phyloP scores from a whole-genome alignment of 257 asterid genomes.

The Thymus mandschuricus region DNA sequence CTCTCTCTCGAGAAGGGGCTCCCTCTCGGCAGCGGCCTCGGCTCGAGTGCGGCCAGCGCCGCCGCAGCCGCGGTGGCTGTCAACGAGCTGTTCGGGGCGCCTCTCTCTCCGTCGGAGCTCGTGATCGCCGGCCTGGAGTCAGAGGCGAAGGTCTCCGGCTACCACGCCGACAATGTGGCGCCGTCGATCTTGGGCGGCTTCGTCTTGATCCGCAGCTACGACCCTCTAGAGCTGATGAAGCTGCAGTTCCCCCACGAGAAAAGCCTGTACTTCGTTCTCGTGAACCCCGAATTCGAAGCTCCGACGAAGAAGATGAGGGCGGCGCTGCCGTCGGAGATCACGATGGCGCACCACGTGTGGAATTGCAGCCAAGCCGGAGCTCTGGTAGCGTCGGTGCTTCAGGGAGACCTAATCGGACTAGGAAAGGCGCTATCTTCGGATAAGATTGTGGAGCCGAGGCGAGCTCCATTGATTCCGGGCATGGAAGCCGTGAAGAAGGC shows the following conservation, averaged over 20 bases:
- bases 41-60: constrained; percentile 90
- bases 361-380: constrained; percentile 89
- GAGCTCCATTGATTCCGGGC: constrained; percentile 85
- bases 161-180: constrained; percentile 87
- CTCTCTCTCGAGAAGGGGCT: constrained; percentile 90
- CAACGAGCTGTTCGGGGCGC: constrained; percentile 71
- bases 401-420: constrained; percentile 62
- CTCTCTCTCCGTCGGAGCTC: constrained; percentile 49
- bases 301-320: constrained; percentile 94
- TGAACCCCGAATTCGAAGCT: constrained; percentile 83
- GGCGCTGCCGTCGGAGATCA: constrained; percentile 65
- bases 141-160: constrained; percentile 86
- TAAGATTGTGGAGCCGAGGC: constrained; percentile 82
- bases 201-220: constrained; percentile 74
- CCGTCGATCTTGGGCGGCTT: constrained; percentile 85
- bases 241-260: constrained; percentile 61
- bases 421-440: constrained; percentile 84
- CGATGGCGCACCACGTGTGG: constrained; percentile 83
- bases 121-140: constrained; percentile 83
- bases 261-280: constrained; percentile 61
- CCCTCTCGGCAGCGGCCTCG: constrained; percentile 89
- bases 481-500: constrained; percentile 91
- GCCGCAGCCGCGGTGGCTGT: constrained; percentile 93
- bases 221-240: constrained; percentile 70
- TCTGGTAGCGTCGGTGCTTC: constrained; percentile 76